A percentile compares a stretch with the other conserved stretches of the same genome.
Conservation (phyloP, 805 yeast species). For the Nakazawaea pomicola region DNA sequence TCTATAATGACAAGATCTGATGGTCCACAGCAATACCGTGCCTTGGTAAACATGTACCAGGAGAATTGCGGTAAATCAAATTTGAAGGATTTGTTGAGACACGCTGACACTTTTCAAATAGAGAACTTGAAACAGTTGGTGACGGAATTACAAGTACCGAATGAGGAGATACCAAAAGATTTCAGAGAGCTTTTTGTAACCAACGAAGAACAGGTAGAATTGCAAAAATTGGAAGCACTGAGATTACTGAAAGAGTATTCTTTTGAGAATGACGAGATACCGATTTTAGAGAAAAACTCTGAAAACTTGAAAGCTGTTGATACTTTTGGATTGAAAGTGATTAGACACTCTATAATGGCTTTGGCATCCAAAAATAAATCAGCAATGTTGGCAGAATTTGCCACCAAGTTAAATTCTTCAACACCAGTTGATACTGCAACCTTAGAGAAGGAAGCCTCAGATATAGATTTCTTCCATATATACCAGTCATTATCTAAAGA, state of each 20-base stretch:
- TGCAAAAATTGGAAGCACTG: background rate
- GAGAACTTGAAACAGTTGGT: slow-evolving; percentile 33
- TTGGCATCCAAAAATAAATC: slow-evolving; percentile 25
- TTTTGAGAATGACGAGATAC: slow-evolving; percentile 17
- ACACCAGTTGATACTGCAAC: slow-evolving; percentile 10
- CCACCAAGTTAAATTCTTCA: slow-evolving; percentile 3
- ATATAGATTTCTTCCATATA: slow-evolving; percentile 61
- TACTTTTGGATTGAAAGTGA: slow-evolving; percentile 71
- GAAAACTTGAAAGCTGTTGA: slow-evolving; percentile 60
- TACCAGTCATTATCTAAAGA: slow-evolving; percentile 47
- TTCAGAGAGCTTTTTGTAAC: slow-evolving; percentile 25
- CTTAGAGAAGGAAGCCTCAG: background rate
- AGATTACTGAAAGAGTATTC: slow-evolving; percentile 17
- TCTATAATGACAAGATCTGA: slow-evolving; percentile 20
- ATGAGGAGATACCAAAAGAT: slow-evolving; percentile 27
- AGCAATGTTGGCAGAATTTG: slow-evolving; percentile 7
- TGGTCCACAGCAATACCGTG: background rate
- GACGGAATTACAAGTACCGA: slow-evolving; percentile 16
- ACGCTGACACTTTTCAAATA: slow-evolving; percentile 49
- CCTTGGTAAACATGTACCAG: slow-evolving; percentile 6
- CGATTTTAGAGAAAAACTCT: slow-evolving; percentile 48
- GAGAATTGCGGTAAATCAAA: slow-evolving; percentile 4
- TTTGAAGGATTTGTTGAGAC: slow-evolving; percentile 31
- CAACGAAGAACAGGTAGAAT: slow-evolving; percentile 15
- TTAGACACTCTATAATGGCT: slow-evolving; percentile 68